These are phyloP conservation scores for Solanum megistacrolobum DNA, from an alignment of 257 asterid species.

Conservation along the genomic window DNA sequence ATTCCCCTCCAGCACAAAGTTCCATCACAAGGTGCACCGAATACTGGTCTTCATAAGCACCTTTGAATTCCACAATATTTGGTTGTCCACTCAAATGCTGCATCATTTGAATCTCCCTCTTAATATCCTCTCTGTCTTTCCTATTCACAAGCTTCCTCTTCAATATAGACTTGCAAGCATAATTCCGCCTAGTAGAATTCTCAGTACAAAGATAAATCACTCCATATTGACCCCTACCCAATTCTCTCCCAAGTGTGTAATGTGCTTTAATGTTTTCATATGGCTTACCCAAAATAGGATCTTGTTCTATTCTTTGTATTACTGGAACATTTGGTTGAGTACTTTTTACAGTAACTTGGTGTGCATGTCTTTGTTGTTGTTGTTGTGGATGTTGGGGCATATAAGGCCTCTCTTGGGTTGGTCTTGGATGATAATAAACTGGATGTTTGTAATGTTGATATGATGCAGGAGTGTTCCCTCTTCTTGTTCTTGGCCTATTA, in stretches of 20 bases:
- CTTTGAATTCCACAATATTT: conserved; percentile 72
- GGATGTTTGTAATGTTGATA: neutral
- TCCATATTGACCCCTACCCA: conserved; percentile 84
- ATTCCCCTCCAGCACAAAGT: conserved; percentile 81
- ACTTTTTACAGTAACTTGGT: conserved; percentile 13
- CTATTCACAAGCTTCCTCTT: conserved; percentile 71
- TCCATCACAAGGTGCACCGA: conserved; percentile 80
- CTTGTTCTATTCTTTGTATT: conserved; percentile 32
- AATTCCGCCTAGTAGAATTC: conserved; percentile 33
- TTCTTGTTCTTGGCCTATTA: conserved; percentile 22
- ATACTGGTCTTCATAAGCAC: conserved; percentile 68
- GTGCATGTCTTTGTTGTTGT: neutral
- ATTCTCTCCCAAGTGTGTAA: conserved; percentile 48
- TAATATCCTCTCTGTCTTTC: conserved; percentile 73
- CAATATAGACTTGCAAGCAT: conserved; percentile 71
- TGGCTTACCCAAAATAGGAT: conserved; percentile 48
- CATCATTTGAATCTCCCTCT: conserved; percentile 71
- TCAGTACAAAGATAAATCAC: conserved; percentile 60
- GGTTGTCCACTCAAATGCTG: conserved; percentile 82
- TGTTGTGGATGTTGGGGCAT: conserved; percentile 1
- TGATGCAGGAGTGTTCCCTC: neutral
- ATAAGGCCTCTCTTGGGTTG: conserved; percentile 18
- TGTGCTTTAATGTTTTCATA: conserved; percentile 48
- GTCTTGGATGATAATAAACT: conserved; percentile 27
- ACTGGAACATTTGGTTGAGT: conserved; percentile 15